Percentiles rank a stretch among this genome's conserved stretches.
These are phyloP conservation scores for Porodaedalea pini DNA, from an alignment of 1,284 basidiomycete genomes.

Conservation along the genomic window DNA sequence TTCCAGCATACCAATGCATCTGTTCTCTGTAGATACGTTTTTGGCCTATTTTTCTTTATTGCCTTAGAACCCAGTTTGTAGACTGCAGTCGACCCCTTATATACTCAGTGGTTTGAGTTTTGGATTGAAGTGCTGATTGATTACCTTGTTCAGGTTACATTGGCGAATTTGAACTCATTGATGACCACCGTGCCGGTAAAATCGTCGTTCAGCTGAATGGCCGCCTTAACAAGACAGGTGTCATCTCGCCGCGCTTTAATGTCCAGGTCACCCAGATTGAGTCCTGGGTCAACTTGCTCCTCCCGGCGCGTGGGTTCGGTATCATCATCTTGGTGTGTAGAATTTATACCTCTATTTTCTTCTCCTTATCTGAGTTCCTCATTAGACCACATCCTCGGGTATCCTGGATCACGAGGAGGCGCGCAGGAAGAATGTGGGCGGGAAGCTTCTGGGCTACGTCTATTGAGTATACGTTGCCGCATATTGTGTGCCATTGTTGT, in stretches of 20 bases:
- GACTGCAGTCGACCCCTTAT: conserved; percentile 39
- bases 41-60: conserved; percentile 34
- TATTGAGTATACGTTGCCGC: conserved; percentile 43
- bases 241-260: conserved; percentile 98
- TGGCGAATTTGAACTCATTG: conserved; percentile 98
- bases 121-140: conserved; percentile 14
- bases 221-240: conserved; percentile 97
- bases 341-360: neutral
- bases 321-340: conserved; percentile 83
- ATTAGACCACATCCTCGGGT: conserved; percentile 91
- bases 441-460: conserved; percentile 84
- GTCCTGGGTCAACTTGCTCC: conserved; percentile 89
- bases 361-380: conserved; percentile 3
- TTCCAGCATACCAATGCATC: conserved; percentile 53
- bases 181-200: conserved; percentile 99
- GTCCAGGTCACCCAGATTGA: conserved; percentile 92
- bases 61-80: conserved; percentile 52
- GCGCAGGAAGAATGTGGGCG: conserved; percentile 95
- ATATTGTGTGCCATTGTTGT: neutral
- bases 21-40: conserved; percentile 44
- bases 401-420: conserved; percentile 99
- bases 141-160: conserved; percentile 76
- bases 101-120: conserved; percentile 4
- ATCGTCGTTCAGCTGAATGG: conserved; percentile 99
- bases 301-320: conserved; percentile 95